These are phyloP conservation scores for Pichia insulana DNA, from an alignment of 805 yeast genomes.

Conservation along the genomic window DNA sequence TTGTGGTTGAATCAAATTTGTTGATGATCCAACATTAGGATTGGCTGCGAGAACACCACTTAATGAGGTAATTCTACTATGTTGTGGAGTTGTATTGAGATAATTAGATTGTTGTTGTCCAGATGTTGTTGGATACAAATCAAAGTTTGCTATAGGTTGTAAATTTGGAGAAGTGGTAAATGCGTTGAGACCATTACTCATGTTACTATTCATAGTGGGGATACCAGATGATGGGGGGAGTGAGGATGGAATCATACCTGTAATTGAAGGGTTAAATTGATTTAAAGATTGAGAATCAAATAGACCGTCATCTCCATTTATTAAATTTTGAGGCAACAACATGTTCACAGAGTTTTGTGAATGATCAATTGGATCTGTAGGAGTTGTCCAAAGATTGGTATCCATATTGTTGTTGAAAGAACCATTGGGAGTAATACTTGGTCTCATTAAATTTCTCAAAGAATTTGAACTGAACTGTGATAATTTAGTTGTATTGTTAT, in stretches of 20 bases:
- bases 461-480: slow-evolving; percentile 12
- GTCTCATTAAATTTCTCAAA: slow-evolving; percentile 5
- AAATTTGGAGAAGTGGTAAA: slow-evolving; percentile 10
- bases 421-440: slow-evolving; percentile 3
- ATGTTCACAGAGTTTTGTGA: slow-evolving; percentile 13
- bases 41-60: slow-evolving; percentile 10
- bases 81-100: slow-evolving; percentile 8
- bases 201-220: not conserved
- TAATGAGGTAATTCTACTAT: slow-evolving; percentile 14
- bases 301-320: slow-evolving; percentile 19
- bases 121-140: slow-evolving; percentile 1
- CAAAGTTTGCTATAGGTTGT: slow-evolving; percentile 9
- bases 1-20: not conserved
- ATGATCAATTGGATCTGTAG: not conserved
- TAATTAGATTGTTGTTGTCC: not conserved
- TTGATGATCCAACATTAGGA: not conserved
- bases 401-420: slow-evolving; percentile 4
- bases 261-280: not conserved
- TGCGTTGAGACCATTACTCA: not conserved
- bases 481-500: slow-evolving; percentile 2
- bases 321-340: slow-evolving; percentile 24
- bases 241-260: slow-evolving; percentile 1
- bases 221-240: not conserved
- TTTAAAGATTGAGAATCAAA: slow-evolving; percentile 4
- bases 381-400: not conserved